Evolutionary conservation across 2,329 filamentous ascomycete species (phyloP), one percentile per base, ranked within the genome.

Genomic region (Ramularia collo-cygni): DNA sequence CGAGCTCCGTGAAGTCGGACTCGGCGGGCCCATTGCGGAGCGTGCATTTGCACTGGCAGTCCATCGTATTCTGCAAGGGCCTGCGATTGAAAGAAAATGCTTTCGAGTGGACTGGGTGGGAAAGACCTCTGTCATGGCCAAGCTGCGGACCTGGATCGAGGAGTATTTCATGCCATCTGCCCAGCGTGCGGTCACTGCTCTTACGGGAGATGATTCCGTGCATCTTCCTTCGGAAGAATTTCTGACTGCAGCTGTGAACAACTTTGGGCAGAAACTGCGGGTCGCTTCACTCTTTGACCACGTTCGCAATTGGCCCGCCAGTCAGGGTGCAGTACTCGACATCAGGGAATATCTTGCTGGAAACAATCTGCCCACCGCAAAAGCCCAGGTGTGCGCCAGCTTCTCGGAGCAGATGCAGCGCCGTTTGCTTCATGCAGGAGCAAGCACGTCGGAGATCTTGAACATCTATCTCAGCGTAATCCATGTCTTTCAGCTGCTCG

Each of bases 381-480:
- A 86, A 37, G 67, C 83, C 14, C 73, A 84, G 49, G 69, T 92
- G 8, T 87, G 83, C 2, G 74, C 78, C 29, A 73, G 71, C 27
- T 90, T 90, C 59, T 77, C 80, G 1, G 67, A 72, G 7, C 74
- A 81, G 8, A 62, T 90, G 13, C 76, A 79, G 42, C 72, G 68
- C 37, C 75, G 82, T 10, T 65, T 93, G 6, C 67, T 92, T 8
- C 83, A 90, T 54, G 80, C 85, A 1, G 85, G 83, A 2, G 74
- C 81, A 28, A 87, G 83, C 13, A 89, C 85, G 1, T 71, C 84
- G 3, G 77, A 85, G 45, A 86, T 90, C 24, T 61, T 90, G 35
- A 79, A 81, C 51, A 79, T 83, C 2, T 90, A 90, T 60, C 85
- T 89, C 43, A 79, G 77, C 48, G 82, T 89, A 66, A 89, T 90